A percentile compares a stretch with the other conserved stretches of the same genome.
Evolutionary conservation across 2,329 filamentous ascomycete species (phyloP).

Genomic region (Ceratocystis smalleyi): DNA sequence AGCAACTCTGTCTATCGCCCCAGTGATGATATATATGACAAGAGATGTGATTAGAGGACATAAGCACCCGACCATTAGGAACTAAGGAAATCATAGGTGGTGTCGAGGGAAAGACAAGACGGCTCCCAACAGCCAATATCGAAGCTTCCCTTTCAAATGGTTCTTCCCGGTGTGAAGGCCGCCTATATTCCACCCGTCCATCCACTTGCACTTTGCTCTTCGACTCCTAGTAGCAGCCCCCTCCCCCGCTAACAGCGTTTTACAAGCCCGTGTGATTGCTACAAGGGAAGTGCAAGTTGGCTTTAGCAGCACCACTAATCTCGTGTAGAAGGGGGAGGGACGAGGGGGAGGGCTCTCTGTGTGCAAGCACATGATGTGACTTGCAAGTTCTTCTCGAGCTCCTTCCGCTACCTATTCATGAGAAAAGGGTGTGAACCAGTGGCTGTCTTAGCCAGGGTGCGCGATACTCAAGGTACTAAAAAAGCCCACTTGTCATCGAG

Average conservation of each 20-base stretch:
- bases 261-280: neutral
- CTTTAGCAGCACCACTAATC: neutral
- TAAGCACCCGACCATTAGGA: neutral
- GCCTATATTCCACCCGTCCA: neutral
- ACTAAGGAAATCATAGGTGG: neutral
- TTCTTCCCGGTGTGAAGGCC: neutral
- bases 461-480: neutral
- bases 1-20: conserved; percentile 2
- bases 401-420: neutral
- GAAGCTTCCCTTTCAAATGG: conserved; percentile 5
- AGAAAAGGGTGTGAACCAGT: neutral
- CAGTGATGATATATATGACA: conserved; percentile 16
- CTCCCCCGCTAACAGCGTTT: neutral
- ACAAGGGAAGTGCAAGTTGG: neutral
- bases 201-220: neutral
- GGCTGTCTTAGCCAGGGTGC: neutral
- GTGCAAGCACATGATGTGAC: neutral
- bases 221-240: neutral
- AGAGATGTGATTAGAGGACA: conserved; percentile 12
- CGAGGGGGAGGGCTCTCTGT: neutral
- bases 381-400: neutral
- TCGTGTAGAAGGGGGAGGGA: neutral
- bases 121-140: conserved; percentile 12
- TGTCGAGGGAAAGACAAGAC: conserved; percentile 10
- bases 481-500: neutral